Evolutionary conservation across 2,329 filamentous ascomycete species (phyloP), one percentile per base, ranked within the genome.

Genomic region (Aplosporella prunicola): DNA sequence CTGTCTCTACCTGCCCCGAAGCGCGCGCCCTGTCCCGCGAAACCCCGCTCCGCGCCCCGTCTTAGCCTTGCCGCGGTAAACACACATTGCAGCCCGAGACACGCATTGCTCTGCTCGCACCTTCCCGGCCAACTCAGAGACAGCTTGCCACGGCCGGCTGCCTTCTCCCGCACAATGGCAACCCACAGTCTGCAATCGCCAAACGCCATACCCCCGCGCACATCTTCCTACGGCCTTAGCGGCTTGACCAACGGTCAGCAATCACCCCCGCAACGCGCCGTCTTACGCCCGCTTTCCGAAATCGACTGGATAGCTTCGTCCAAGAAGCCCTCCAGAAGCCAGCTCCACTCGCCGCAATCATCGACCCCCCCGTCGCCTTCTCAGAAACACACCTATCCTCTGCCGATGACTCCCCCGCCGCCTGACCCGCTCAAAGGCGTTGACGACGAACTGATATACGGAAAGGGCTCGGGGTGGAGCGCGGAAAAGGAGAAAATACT

Each of bases 401-500:
- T 51, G n/a, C 52, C 52, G 8, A 44, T 53, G 36, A 47, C 51
- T 26, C 55, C 55, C 30, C 51, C 49, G 20, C 43, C 45, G 10
- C 48, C 50, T 18, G 43, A 47, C 13, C 44, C 45, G 18, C 32
- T 49, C 11, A 55, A 52, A 35, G 48, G 48, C 24, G 42, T 60
- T 16, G 52, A 55, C 30, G 51, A 60, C 29, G 51, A 57, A n/a
- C 49, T 66, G 41, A 64, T 67, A 41, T 56, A 62, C 42, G 57
- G 57, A n/a, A 56, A 58, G 33, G 48, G 52, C 23, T 48, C 47
- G 41, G 67, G 70, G 13, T 91, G 84, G 84, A 77, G 74, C 5
- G 60, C 68, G 2, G 74, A 82, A 50, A 89, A 91, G 64, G 83
- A 91, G 57, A 76, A 75, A 56, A 78, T 89, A 43, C 66, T 93